A percentile compares a stretch with the other conserved stretches of the same genome.
These are phyloP conservation scores for Colletotrichum zoysiae DNA, from an alignment of 2,329 filamentous ascomycete species.

Conservation along the genomic window DNA sequence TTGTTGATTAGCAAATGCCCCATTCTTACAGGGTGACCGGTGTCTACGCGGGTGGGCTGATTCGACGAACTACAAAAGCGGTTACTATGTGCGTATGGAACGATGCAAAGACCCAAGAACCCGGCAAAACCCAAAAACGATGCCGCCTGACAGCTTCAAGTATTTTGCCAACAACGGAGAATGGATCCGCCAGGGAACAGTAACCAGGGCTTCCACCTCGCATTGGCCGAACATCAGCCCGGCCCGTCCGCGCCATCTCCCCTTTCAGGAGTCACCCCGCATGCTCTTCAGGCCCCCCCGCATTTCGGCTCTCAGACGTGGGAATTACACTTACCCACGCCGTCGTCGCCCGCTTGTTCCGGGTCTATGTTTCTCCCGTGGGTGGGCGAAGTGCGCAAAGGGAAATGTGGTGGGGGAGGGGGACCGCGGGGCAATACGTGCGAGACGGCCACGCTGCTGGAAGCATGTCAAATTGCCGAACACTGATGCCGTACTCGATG, in stretches of 20 bases:
- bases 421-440: background rate
- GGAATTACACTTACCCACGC: constrained; percentile 23
- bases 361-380: constrained; percentile 21
- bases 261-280: background rate
- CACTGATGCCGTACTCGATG: constrained; percentile 21
- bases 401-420: constrained; percentile 2
- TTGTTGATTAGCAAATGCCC: background rate
- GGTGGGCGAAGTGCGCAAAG: background rate
- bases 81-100: no score
- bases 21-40: background rate
- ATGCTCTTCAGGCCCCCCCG: constrained; percentile 9
- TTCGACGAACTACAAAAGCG: background rate
- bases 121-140: constrained; percentile 10
- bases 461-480: constrained; percentile 17
- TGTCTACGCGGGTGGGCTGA: background rate
- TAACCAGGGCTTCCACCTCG: background rate
- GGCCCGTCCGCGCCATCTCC: background rate
- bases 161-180: background rate
- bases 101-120: background rate
- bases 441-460: constrained; percentile 1
- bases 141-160: background rate
- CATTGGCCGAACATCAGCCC: background rate
- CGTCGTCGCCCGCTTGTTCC: background rate
- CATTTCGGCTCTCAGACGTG: constrained; percentile 15
- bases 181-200: constrained; percentile 18